These are phyloP conservation scores for Samsoniella hepiali DNA, from an alignment of 2,329 filamentous ascomycete genomes.

Conservation along the genomic window DNA sequence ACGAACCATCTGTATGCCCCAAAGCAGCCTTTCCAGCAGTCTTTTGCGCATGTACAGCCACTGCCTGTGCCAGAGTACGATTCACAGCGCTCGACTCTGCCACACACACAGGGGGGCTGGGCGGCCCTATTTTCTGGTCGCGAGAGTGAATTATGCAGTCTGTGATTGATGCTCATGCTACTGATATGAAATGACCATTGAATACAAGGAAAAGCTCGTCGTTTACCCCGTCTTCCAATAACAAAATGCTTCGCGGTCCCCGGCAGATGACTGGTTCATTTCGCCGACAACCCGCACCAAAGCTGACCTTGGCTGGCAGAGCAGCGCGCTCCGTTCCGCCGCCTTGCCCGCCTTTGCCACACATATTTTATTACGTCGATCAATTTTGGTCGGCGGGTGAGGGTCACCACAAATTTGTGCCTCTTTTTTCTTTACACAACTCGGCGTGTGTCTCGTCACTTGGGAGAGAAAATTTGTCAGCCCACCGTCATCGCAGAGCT, in stretches of 20 bases:
- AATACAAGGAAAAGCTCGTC: slow-evolving; percentile 3
- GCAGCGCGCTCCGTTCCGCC: slow-evolving; percentile 13
- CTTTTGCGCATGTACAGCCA: slow-evolving; percentile 5
- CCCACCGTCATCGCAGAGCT: not conserved
- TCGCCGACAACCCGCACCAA: slow-evolving; percentile 16
- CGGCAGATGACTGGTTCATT: slow-evolving; percentile 20
- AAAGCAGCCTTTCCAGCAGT: not conserved
- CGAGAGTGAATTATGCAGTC: slow-evolving; percentile 10
- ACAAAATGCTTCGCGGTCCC: slow-evolving; percentile 11
- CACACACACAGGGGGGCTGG: slow-evolving; percentile 7
- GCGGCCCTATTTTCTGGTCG: slow-evolving; percentile 3
- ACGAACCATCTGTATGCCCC: not conserved
- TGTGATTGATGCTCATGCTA: slow-evolving; percentile 14
- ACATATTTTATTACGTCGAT: slow-evolving; percentile 13
- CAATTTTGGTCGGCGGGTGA: slow-evolving; percentile 12
- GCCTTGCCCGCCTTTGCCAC: slow-evolving; percentile 11
- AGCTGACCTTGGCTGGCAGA: slow-evolving; percentile 16
- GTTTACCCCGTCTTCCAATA: slow-evolving; percentile 2
- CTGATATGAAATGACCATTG: not conserved
- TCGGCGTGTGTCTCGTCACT: slow-evolving; percentile 4
- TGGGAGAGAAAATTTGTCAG: slow-evolving; percentile 12
- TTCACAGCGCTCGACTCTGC: slow-evolving; percentile 9
- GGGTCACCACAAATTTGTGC: slow-evolving; percentile 17
- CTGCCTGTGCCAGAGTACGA: not conserved
- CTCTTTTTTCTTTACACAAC: slow-evolving; percentile 7